Conservation (phyloP, 345 rosid species). For the Moricandia arvensis region DNA sequence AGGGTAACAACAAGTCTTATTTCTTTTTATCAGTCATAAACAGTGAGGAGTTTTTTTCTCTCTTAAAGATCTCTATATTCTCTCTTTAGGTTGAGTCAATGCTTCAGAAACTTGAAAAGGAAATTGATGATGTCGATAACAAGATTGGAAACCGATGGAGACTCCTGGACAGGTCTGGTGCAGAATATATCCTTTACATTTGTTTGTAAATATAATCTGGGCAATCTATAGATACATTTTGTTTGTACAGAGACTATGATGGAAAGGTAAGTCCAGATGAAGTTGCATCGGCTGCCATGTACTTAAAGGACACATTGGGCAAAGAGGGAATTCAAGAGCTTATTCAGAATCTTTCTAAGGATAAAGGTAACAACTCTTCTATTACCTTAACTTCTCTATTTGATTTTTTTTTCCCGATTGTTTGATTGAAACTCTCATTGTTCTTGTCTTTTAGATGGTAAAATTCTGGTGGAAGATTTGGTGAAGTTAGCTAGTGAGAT, state of each 20-base stretch:
- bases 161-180: constrained; percentile 75
- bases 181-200: not conserved
- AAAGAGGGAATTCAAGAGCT: constrained; percentile 94
- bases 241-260: constrained; percentile 70
- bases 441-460: constrained; percentile 55
- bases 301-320: constrained; percentile 75
- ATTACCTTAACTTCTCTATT: not conserved
- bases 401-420: not conserved
- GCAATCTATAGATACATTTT: not conserved
- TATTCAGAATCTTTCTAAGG: constrained; percentile 82
- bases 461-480: constrained; percentile 81
- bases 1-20: constrained; percentile 47
- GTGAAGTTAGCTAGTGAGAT: constrained; percentile 67
- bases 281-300: constrained; percentile 86
- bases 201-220: not conserved
- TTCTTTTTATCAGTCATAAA: not conserved
- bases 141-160: constrained; percentile 92
- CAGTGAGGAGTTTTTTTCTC: not conserved
- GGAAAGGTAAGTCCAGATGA: constrained; percentile 95
- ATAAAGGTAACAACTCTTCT: constrained; percentile 48
- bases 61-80: not conserved
- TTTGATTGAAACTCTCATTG: not conserved
- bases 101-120: constrained; percentile 97
- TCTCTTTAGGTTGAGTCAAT: constrained; percentile 75
- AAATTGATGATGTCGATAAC: constrained; percentile 26